Evolutionary conservation across 345 rosid species (phyloP).

Genomic region (Populus davidiana): DNA sequence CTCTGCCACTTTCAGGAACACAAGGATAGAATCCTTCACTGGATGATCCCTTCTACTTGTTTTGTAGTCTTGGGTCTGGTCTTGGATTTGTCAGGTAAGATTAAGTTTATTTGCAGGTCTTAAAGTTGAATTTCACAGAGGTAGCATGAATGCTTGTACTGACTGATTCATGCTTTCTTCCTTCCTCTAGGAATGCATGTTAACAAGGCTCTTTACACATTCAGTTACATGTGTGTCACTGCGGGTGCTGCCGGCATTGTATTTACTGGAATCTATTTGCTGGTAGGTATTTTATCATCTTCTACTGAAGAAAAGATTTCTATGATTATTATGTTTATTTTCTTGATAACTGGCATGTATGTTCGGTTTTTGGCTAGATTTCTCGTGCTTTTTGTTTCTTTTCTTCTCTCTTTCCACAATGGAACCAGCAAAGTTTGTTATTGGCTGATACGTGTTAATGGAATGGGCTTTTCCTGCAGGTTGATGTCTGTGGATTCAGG

Average conservation of each 20-base stretch:
- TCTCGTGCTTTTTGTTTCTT: neutral
- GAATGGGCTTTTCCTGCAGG: conserved; percentile 32
- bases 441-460: neutral
- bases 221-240: conserved; percentile 75
- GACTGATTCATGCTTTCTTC: conserved; percentile 2
- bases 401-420: neutral
- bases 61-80: conserved; percentile 52
- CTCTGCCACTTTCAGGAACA: conserved; percentile 49
- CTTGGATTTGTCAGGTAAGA: conserved; percentile 54
- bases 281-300: conserved; percentile 43
- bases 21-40: conserved; percentile 48
- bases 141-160: neutral
- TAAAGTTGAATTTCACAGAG: neutral
- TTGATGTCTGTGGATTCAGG: conserved; percentile 57
- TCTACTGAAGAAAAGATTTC: neutral
- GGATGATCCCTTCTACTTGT: conserved; percentile 53
- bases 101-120: neutral
- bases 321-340: neutral
- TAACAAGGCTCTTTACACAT: conserved; percentile 78
- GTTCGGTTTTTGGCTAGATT: neutral
- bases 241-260: conserved; percentile 74
- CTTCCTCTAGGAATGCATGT: conserved; percentile 61
- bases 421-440: neutral
- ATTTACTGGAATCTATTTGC: conserved; percentile 53
- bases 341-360: neutral